phyloP scores from a whole-genome alignment of 148 eudicot species.

The Drosera capensis region DNA sequence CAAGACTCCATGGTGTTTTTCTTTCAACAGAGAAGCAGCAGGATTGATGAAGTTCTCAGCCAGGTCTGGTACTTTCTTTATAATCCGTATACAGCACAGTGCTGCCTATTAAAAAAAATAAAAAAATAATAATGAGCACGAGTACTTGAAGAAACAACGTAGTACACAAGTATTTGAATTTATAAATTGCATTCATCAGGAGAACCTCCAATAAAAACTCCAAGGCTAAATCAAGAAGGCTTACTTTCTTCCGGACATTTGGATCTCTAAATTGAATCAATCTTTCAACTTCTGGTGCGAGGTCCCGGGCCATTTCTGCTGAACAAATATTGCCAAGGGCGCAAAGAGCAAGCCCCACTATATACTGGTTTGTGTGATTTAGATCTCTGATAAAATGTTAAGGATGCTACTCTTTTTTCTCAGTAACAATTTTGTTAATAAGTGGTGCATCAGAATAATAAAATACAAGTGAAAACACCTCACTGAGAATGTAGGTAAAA shows the following conservation, averaged over 20 bases:
- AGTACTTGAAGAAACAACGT: background rate
- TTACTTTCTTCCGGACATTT: constrained; percentile 89
- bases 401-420: constrained; percentile 19
- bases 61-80: constrained; percentile 94
- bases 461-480: background rate
- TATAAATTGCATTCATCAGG: background rate
- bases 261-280: constrained; percentile 96
- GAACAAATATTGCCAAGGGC: constrained; percentile 97
- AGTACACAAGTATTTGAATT: background rate
- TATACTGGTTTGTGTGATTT: constrained; percentile 89
- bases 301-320: constrained; percentile 99
- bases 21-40: constrained; percentile 80
- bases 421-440: background rate
- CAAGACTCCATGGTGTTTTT: constrained; percentile 96
- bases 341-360: constrained; percentile 97
- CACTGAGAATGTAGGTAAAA: constrained; percentile 4
- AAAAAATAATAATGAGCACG: background rate
- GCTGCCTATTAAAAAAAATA: constrained; percentile 68
- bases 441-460: background rate
- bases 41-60: constrained; percentile 86
- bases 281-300: constrained; percentile 91
- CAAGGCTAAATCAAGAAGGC: constrained; percentile 1
- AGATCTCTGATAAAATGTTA: constrained; percentile 62
- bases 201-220: too few relatives aligned
- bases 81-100: constrained; percentile 74